Percentiles rank a stretch among this genome's conserved stretches.
Conservation (phyloP, 345 rosid species). For the Leavenworthia alabamica region DNA sequence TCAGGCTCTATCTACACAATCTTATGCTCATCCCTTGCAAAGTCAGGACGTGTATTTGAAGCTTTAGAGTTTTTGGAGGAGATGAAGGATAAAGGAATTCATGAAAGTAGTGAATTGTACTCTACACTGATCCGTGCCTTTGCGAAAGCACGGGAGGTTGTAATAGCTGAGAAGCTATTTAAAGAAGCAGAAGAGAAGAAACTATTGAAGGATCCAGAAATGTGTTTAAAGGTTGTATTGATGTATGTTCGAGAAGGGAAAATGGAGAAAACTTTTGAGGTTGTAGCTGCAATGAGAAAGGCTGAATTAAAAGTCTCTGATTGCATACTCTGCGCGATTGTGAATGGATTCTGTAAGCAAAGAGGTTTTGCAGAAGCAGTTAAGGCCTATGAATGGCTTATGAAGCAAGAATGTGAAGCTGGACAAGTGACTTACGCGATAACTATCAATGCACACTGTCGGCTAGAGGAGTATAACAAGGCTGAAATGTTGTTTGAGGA, state of each 20-base stretch:
- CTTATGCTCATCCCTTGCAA: conserved; percentile 50
- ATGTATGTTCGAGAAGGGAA: conserved; percentile 58
- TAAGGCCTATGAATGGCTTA: conserved; percentile 45
- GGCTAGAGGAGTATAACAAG: conserved; percentile 44
- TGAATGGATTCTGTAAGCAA: conserved; percentile 58
- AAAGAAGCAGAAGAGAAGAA: conserved; percentile 53
- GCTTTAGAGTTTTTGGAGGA: conserved; percentile 54
- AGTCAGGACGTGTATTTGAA: conserved; percentile 54
- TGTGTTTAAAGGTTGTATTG: conserved; percentile 61
- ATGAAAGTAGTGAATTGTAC: conserved; percentile 41
- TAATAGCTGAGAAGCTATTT: conserved; percentile 45
- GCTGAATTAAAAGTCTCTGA: conserved; percentile 53
- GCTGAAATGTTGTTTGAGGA: conserved; percentile 58
- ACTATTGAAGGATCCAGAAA: conserved; percentile 56
- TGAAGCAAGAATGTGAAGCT: conserved; percentile 46
- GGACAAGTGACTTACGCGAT: conserved; percentile 92
- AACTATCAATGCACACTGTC: conserved; percentile 56
- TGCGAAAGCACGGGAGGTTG: conserved; percentile 36
- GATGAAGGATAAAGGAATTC: conserved; percentile 47
- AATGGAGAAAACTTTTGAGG: conserved; percentile 52
- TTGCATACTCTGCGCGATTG: conserved; percentile 63
- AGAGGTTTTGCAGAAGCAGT: conserved; percentile 55
- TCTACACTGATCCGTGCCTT: conserved; percentile 53
- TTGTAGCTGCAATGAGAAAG: conserved; percentile 50
- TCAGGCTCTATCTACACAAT: conserved; percentile 35